A percentile compares a stretch with the other conserved stretches of the same genome.
phyloP scores from a whole-genome alignment of 768 basidiomycete species.

The Candolleomyces eurysporus region DNA sequence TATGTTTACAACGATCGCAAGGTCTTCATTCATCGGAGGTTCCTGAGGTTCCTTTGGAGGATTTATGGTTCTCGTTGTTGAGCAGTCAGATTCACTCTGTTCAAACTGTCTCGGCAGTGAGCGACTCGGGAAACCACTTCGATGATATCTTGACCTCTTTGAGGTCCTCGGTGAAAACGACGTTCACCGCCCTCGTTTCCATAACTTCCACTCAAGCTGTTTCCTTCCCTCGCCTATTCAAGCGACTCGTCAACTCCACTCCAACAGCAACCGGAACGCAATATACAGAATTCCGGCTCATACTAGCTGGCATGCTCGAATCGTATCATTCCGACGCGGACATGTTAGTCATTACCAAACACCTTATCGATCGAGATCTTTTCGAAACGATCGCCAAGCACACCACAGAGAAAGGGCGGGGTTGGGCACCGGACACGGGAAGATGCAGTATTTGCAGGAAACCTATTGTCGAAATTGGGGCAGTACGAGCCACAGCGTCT shows the following conservation, averaged over 20 bases:
- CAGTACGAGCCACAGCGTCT: background rate
- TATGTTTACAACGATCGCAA: conserved; percentile 71
- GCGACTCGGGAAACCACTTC: conserved; percentile 9
- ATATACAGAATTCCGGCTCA: conserved; percentile 89
- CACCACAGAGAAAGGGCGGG: conserved; percentile 52
- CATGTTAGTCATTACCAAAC: conserved; percentile 80
- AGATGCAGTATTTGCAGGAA: conserved; percentile 55
- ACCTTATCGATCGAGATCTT: conserved; percentile 77
- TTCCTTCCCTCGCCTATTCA: conserved; percentile 92
- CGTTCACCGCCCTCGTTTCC: conserved; percentile 83
- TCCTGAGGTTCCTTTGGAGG: conserved; percentile 58
- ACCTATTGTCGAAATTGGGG: conserved; percentile 26
- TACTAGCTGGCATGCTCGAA: conserved; percentile 93
- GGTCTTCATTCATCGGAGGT: conserved; percentile 31
- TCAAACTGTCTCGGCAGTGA: conserved; percentile 57
- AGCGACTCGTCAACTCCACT: conserved; percentile 79
- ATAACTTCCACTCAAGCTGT: conserved; percentile 74
- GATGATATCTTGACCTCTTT: conserved; percentile 47
- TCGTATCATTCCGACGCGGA: conserved; percentile 92
- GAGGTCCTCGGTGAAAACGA: conserved; percentile 77
- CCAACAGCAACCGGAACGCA: conserved; percentile 58
- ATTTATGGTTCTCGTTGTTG: conserved; percentile 87
- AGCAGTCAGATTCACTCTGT: conserved; percentile 79
- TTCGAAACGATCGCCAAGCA: conserved; percentile 69
- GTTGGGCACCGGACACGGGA: conserved; percentile 56